Evolutionary conservation across 345 rosid species (phyloP).

Genomic region (Eucalyptus pauciflora): DNA sequence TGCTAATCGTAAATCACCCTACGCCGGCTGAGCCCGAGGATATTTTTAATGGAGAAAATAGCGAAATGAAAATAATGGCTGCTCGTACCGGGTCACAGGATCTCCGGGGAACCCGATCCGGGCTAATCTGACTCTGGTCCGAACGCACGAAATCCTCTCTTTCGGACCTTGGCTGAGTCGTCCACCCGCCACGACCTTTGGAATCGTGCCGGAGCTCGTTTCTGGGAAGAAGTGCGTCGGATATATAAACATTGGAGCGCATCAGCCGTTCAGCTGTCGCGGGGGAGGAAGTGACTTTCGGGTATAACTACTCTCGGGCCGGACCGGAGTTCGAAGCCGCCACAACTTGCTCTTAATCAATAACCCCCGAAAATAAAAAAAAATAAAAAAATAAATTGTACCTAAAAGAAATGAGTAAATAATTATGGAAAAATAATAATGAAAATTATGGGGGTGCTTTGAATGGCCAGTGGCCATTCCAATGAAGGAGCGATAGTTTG

Average conservation of each 20-base stretch:
- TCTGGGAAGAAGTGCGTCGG: not conserved
- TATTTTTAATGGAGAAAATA: not conserved
- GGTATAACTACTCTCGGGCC: not conserved
- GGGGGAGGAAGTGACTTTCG: not conserved
- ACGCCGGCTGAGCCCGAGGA: not conserved
- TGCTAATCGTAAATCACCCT: not conserved
- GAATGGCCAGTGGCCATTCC: not conserved
- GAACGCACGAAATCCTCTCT: not conserved
- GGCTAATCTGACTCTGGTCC: not conserved
- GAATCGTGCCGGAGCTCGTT: not conserved
- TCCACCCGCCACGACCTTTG: not conserved
- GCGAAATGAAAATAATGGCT: not conserved
- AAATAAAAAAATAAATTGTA: accelerated
- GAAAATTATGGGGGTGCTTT: not conserved
- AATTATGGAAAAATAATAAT: not conserved
- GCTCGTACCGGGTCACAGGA: not conserved
- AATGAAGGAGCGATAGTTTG: not conserved
- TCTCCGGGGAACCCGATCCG: too few species aligned
- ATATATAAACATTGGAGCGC: not conserved
- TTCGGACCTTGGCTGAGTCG: not conserved
- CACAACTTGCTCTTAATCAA: not conserved
- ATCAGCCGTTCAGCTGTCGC: not conserved
- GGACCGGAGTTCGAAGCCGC: not conserved
- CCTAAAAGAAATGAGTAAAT: accelerated
- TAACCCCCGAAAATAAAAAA: not conserved